Conservation (phyloP, 371 early-diverging fungal species). For the Apophysomyces variabilis region DNA sequence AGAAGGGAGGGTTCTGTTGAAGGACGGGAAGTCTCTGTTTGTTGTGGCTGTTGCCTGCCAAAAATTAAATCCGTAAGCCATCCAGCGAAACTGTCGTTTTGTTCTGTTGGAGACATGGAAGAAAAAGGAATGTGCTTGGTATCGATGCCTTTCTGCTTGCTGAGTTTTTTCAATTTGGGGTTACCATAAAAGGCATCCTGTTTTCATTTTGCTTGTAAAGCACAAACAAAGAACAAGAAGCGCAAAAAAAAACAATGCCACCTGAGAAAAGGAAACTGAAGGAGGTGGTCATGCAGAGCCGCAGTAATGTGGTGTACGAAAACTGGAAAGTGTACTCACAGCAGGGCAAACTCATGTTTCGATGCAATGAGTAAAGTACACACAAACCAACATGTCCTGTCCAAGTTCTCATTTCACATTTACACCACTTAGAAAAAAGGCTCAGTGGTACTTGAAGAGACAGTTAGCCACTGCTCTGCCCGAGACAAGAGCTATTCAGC, state of each 20-base stretch:
- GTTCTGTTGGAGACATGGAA: conserved; percentile 1
- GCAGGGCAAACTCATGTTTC: conserved; percentile 52
- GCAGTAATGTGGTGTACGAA: conserved; percentile 43
- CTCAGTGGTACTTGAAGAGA: conserved; percentile 58
- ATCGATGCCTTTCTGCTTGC: not conserved
- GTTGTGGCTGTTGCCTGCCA: conserved; percentile 13
- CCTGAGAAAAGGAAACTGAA: conserved; percentile 5
- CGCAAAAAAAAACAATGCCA: not conserved
- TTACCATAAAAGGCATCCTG: conserved; percentile 4
- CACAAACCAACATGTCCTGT: too few species aligned
- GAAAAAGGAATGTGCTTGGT: not conserved
- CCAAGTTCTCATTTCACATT: not conserved
- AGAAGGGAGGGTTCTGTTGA: conserved; percentile 10
- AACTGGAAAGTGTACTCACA: conserved; percentile 56
- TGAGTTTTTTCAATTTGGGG: not conserved
- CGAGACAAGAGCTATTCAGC: conserved; percentile 45
- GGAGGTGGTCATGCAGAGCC: conserved; percentile 34
- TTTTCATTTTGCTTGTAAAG: not conserved
- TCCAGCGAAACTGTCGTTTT: conserved; percentile 10
- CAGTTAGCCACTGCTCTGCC: conserved; percentile 38
- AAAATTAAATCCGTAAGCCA: conserved; percentile 19
- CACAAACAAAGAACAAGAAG: not conserved
- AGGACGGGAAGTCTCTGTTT: not conserved
- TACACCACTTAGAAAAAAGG: conserved; percentile 39
- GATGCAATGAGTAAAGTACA: conserved; percentile 45